A percentile compares a stretch with the other conserved stretches of the same genome.
Conservation (phyloP, 495 filamentous ascomycete species). For the Xylona heveae region DNA sequence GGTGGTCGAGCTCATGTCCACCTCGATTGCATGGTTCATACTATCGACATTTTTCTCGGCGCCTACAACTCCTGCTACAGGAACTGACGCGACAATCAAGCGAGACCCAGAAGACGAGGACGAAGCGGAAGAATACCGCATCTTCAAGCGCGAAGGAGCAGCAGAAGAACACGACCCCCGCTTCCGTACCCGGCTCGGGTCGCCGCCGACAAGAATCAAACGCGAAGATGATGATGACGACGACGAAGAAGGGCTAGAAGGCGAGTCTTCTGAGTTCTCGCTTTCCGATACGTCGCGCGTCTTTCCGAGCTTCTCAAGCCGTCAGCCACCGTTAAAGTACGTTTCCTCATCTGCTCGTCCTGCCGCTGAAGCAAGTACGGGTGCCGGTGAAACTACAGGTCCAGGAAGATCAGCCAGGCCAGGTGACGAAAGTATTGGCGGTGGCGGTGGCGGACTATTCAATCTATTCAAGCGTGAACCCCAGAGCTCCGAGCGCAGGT, state of each 20-base stretch:
- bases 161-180: constrained; percentile 11
- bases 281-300: constrained; percentile 27
- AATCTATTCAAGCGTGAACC: no score
- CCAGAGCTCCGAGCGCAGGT: no score
- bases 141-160: no score
- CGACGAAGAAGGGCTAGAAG: constrained; percentile 11
- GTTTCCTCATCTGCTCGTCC: constrained; percentile 5
- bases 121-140: constrained; percentile 10
- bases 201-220: constrained; percentile 8
- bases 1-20: constrained; percentile 41
- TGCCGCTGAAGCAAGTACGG: no score
- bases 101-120: constrained; percentile 7
- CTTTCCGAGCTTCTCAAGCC: constrained; percentile 31
- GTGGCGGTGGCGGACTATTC: no score
- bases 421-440: no score
- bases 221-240: constrained; percentile 13
- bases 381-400: no score
- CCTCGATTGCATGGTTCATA: constrained; percentile 33
- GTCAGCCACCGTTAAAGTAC: constrained; percentile 27
- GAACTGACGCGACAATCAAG: constrained; percentile 2
- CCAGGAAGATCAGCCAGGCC: no score
- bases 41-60: constrained; percentile 18
- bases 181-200: not conserved
- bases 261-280: constrained; percentile 8
- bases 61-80: constrained; percentile 3